Base-by-base conservation (phyloP, 78 protist genomes). In the Anaeramoeba ignava region DNA sequence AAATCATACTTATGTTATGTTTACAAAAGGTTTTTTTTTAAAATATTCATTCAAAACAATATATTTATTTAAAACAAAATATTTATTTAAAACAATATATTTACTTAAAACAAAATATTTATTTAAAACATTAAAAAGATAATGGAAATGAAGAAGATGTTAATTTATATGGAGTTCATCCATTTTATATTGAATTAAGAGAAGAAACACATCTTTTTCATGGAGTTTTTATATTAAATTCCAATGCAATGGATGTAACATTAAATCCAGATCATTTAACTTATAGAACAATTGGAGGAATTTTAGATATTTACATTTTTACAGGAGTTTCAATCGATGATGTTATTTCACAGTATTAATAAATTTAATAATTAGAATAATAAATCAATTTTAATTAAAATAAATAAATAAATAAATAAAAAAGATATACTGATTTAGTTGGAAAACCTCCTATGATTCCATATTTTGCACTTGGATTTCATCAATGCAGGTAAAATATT, bases 401-500 rank as follows among this genome's bases (percentile, higher is more conserved):
- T 27, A 54, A 54, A 27, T 54, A 27, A 17, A 27, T 54, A 54
- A 54, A 54, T 17, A 54, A 54, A 8, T 27, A 54, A 54, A 54
- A 27, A 27, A 54, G 73, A 54, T 54, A 54, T 54, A 54, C 73
- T 27, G 73, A 54, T 27, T 8, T 54, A 27, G 17, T 54, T 54
- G 73, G 73, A 27, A 54, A 54, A 54, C 73, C 73, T 27, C 8
- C 17, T 54, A 54, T 8, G 17, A 17, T 54, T 54, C 73, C 73
- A 54, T 54, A 54, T 17, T 54, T 8, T 8, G 17, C 73, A 54
- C 73, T 54, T 8, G 73, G 73, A 54, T 54, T 8, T 8, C 73
- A 54, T 54, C 73, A 54, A 54, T 54, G 73, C 17, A 54, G 91
- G 67, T 87, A n/a, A n/a, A n/a, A n/a, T n/a, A n/a, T n/a, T n/a